phyloP scores from a whole-genome alignment of 768 basidiomycete species.

The Pisolithus marmoratus region DNA sequence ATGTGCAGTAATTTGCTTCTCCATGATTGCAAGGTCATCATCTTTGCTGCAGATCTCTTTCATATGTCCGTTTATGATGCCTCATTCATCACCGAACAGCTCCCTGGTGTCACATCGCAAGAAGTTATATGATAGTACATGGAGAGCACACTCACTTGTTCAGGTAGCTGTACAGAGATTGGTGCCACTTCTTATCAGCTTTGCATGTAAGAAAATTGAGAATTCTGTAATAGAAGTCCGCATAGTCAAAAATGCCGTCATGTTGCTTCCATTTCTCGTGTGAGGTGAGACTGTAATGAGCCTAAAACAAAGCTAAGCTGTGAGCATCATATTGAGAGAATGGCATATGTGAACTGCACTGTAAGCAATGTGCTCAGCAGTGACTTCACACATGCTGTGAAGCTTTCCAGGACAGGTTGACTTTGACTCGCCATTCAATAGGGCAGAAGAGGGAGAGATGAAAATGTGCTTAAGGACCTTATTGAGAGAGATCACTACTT shows the following conservation, averaged over 20 bases:
- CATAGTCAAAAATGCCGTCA: constrained; percentile 1
- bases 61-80: too few relatives aligned
- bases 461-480: neutral
- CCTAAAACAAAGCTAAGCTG: neutral
- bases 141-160: too few relatives aligned
- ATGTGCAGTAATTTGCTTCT: too few relatives aligned
- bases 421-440: neutral
- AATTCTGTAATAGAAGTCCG: constrained; percentile 1
- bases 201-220: neutral
- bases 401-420: neutral
- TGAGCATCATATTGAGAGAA: neutral
- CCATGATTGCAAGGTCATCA: too few relatives aligned
- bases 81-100: too few relatives aligned
- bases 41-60: too few relatives aligned
- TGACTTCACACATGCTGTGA: neutral
- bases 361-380: constrained; percentile 5
- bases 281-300: neutral
- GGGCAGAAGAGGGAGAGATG: neutral
- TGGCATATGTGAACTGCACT: neutral
- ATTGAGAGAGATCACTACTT: neutral
- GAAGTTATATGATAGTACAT: too few relatives aligned
- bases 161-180: too few relatives aligned
- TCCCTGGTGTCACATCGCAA: too few relatives aligned
- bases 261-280: neutral
- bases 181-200: too few relatives aligned